Evolutionary conservation across 305 asterid species (phyloP), one percentile per base, ranked within the genome.

Genomic region (Fraxinus albicans): DNA sequence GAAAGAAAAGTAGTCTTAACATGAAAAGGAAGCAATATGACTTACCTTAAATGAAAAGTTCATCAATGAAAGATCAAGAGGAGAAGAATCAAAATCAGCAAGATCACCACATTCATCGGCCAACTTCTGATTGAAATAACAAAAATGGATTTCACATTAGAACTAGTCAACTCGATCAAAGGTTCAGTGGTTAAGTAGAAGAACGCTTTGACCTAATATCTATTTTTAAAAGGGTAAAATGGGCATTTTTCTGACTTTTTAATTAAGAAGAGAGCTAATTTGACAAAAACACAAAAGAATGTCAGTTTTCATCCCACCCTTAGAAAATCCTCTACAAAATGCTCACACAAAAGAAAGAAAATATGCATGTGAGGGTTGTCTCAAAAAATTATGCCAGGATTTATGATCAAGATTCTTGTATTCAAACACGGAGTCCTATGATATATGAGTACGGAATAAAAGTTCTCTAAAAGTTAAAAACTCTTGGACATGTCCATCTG

Each of bases 21-120:
- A 33, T 34, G 60, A 60, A 33, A 72, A 75, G 77, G 10, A 65
- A 73, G 50, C 33, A 65, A 25, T 60, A 58, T 23, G 79, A 47
- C 87, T 76, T 86, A 94, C 98, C 97, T 95, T 95, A 91, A 95
- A 95, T 80, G 99, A 95, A 92, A 96, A 96, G 88, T 96, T 94
- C 67, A 94, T 93, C 83, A 90, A 81, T 10, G 99, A 96, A 77
- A 96, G 93, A 85, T 93, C 98, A 44, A 92, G 89, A 76, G 95
- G 93, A 81, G 95, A 90, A 82, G 97, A 85, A 88, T 81, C 88
- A 77, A 93, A 94, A 87, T 90, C 92, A 0, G 93, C 93, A 77
- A 96, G 97, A 87, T 93, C 95, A 29, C 95, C 94, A 80, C 93
- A 91, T 85, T 92, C 97, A 79, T 93, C 99, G 3, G 40, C 38